A percentile compares a stretch with the other conserved stretches of the same genome.
phyloP scores from a whole-genome alignment of 441 rosid species.

The Omphalea diandra region DNA sequence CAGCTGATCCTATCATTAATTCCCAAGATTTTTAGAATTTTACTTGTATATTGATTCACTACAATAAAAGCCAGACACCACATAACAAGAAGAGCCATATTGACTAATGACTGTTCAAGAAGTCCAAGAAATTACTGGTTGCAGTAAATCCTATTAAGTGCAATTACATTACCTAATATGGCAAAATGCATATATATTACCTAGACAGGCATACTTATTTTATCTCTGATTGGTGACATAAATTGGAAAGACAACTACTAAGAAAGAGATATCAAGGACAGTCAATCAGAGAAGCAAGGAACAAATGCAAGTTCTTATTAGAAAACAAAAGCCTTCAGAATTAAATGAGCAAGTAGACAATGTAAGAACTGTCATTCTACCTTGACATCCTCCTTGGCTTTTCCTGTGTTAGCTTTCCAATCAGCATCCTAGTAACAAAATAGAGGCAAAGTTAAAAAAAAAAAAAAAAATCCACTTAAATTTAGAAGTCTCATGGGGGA shows the following conservation, averaged over 20 bases:
- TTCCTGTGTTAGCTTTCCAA: slow-evolving; percentile 49
- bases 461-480: slow-evolving; percentile 21
- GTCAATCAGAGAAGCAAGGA: not conserved
- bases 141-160: not conserved
- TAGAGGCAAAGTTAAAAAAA: slow-evolving; percentile 25
- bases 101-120: not conserved
- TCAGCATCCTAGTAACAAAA: slow-evolving; percentile 65
- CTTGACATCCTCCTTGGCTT: slow-evolving; percentile 53
- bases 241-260: not conserved
- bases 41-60: not conserved
- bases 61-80: not conserved
- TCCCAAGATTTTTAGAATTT: not conserved
- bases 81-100: not conserved
- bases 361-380: slow-evolving; percentile 31
- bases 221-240: not conserved
- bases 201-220: not conserved
- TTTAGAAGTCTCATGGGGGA: slow-evolving; percentile 3
- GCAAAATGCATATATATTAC: not conserved
- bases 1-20: not conserved
- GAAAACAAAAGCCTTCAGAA: not conserved
- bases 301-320: not conserved
- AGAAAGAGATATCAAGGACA: not conserved
- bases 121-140: not conserved
- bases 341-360: not conserved
- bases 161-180: not conserved